Percentiles rank a stretch among this genome's conserved stretches.
Evolutionary conservation across 208 protist species (phyloP).

Genomic region (Borovskyia barvae): DNA sequence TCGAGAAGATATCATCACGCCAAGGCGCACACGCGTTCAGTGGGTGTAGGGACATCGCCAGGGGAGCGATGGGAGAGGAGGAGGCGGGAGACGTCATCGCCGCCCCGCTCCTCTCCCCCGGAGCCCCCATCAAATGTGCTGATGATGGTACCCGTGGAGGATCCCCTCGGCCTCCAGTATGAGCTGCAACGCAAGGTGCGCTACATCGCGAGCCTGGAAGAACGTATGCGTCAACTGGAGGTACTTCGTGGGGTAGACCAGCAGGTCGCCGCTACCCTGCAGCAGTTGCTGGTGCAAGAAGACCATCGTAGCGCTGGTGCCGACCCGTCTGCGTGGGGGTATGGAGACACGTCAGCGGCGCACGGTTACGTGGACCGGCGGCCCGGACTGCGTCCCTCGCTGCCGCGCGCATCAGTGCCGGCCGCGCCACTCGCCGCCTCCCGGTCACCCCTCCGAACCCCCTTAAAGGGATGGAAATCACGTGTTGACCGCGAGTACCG

Average conservation of each 20-base stretch:
- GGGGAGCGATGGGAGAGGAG: not conserved
- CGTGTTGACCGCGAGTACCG: too few relatives aligned
- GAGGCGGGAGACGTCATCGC: not conserved
- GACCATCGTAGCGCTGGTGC: slow-evolving; percentile 6
- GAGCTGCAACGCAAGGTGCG: slow-evolving; percentile 37
- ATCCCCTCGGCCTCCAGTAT: slow-evolving; percentile 31
- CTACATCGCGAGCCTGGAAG: slow-evolving; percentile 31
- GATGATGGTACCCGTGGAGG: slow-evolving; percentile 21
- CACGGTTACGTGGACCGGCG: too few relatives aligned
- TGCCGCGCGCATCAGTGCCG: not conserved
- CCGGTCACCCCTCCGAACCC: not conserved
- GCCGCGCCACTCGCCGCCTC: not conserved
- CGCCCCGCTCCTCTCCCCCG: not conserved
- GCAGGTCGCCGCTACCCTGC: slow-evolving; percentile 28
- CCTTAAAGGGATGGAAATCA: not conserved
- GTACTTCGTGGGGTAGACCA: slow-evolving; percentile 14
- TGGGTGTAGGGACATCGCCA: too few relatives aligned
- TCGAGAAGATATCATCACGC: too few relatives aligned
- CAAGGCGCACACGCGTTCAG: too few relatives aligned
- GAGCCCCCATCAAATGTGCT: too few relatives aligned
- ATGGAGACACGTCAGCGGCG: too few relatives aligned
- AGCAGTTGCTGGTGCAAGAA: slow-evolving; percentile 33
- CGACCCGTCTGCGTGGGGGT: not conserved
- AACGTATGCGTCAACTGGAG: slow-evolving; percentile 36
- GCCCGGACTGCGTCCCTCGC: too few relatives aligned